A percentile compares a stretch with the other conserved stretches of the same genome.
Conservation (phyloP, 805 yeast genomes). For the Candida rishiriensis region DNA sequence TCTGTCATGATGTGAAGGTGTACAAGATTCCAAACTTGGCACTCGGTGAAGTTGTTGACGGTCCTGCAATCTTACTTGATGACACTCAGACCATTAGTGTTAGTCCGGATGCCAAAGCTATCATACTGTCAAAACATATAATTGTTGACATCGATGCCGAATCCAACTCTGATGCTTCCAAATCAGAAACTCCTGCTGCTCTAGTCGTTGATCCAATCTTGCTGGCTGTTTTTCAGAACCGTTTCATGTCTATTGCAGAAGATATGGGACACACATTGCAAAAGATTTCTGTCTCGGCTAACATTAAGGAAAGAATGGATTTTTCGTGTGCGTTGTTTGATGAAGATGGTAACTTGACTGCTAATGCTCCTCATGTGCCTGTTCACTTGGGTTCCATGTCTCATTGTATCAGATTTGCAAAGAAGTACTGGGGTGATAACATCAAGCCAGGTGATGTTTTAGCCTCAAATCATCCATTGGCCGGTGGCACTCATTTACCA, state of each 20-base stretch:
- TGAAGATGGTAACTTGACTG: conserved; percentile 38
- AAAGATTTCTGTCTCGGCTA: conserved; percentile 40
- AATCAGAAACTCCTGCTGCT: conserved; percentile 5
- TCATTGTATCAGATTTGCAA: conserved; percentile 34
- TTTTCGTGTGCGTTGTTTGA: conserved; percentile 47
- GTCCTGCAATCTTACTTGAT: conserved; percentile 39
- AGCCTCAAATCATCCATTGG: conserved; percentile 39
- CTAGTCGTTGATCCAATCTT: conserved; percentile 41
- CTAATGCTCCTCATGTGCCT: conserved; percentile 46
- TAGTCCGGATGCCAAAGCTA: conserved; percentile 29
- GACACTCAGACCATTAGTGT: conserved; percentile 35
- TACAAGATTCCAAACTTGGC: conserved; percentile 44
- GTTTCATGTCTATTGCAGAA: conserved; percentile 50
- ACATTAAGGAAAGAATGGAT: conserved; percentile 45
- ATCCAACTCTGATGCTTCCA: conserved; percentile 32
- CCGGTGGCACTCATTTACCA: conserved; percentile 45
- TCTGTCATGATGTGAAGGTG: conserved; percentile 26
- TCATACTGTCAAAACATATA: conserved; percentile 33
- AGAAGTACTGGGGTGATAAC: conserved; percentile 34
- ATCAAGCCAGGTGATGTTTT: conserved; percentile 40
- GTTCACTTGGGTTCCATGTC: conserved; percentile 46
- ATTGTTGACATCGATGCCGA: conserved; percentile 22
- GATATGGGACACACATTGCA: conserved; percentile 44
- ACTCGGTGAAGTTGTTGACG: conserved; percentile 46
- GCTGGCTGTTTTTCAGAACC: conserved; percentile 39